Evolutionary conservation across 345 rosid species (phyloP).

Genomic region (Gossypium sturtianum): DNA sequence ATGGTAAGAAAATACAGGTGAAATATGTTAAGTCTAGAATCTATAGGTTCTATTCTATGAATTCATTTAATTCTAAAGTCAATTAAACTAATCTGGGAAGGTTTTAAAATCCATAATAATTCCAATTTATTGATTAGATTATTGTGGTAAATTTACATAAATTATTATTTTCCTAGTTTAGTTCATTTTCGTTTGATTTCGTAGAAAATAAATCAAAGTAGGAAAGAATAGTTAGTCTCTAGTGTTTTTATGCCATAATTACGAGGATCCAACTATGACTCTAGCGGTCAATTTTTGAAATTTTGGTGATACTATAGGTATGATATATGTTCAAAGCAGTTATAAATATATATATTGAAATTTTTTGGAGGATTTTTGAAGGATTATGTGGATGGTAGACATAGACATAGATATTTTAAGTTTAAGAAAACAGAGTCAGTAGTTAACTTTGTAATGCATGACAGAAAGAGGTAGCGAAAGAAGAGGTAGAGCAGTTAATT

Average conservation of each 20-base stretch:
- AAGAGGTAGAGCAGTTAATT: slow-evolving; percentile 61
- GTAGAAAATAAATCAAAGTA: neutral
- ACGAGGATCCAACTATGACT: neutral
- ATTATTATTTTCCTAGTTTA: neutral
- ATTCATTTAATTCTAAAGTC: neutral
- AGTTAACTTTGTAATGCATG: neutral
- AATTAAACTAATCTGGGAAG: neutral
- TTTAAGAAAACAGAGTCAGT: neutral
- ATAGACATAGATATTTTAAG: neutral
- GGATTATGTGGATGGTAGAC: too few species aligned
- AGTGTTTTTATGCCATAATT: neutral
- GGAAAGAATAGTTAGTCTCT: neutral
- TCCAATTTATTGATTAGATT: neutral
- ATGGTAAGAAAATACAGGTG: neutral
- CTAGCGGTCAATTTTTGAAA: neutral
- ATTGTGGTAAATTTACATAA: neutral
- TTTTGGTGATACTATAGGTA: too few species aligned
- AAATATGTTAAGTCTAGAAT: neutral
- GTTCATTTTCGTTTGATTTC: neutral
- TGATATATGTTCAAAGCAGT: too few species aligned
- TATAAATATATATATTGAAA: too few species aligned
- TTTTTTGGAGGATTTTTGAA: too few species aligned
- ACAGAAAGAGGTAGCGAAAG: slow-evolving; percentile 47
- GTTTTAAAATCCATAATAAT: neutral
- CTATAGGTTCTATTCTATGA: neutral